Base-by-base conservation (phyloP, 2,329 filamentous ascomycete genomes). In the Samsoniella hepiali region DNA sequence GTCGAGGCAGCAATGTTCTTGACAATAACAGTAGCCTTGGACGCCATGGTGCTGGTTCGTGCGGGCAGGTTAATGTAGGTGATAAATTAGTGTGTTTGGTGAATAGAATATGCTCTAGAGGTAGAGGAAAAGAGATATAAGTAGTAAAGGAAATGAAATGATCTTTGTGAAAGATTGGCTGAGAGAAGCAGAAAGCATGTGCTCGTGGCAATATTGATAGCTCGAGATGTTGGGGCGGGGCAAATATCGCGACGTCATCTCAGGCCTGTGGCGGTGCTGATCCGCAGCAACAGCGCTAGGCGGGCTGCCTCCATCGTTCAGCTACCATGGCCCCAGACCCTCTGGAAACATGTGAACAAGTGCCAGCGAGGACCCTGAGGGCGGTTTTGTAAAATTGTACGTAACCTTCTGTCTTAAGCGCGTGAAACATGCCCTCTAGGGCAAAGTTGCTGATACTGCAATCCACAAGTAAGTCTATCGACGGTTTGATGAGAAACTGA, bases 1-100 rank as follows among this genome's bases (percentile, higher is more conserved):
- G 94, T 97, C 75, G 88, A 79, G 67, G 82, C 75, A 69, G 91
- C 88, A 79, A 99, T 97, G 81, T 95, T 93, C 80, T 91, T 90
- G 72, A 98, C 93, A 80, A 93, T 81, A 68, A 97, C 91, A 58
- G 90, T 94, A 60, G 75, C 71, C 71, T 80, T 84, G 71, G 78
- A 75, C 71, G 84, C 79, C 84, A 88, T 88, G 68, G 47, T 82
- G 74, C 63, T 58, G 53, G 51, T 65, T 64, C n/a, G 55, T 56
- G 65, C 45, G 42, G 51, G 56, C 55, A 60, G 32, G 59, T 44
- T 49, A 36, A 54, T 58, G 32, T 31, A 59, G 31, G 49, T 32
- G 15, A 3, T 54, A 34, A 64, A 47, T 31, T 36, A 8, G 11
- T 22, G 34, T 29, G n/a, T 32, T 13, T 36, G 11, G 45, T 44